Conservation (phyloP, 768 basidiomycete species). For the Amanita molliuscula region DNA sequence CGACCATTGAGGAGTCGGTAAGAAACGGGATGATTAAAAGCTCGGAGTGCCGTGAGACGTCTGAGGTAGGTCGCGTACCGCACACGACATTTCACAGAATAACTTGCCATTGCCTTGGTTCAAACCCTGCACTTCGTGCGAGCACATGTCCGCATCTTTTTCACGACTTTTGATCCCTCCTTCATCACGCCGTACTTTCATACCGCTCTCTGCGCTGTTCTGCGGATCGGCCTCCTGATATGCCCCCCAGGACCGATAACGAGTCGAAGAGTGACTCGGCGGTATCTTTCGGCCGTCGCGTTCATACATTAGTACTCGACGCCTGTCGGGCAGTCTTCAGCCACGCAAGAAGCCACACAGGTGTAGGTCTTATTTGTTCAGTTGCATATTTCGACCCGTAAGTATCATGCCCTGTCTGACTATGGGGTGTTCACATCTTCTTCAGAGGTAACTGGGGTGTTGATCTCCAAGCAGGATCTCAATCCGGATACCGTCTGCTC, state of each 20-base stretch:
- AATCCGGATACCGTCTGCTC: slow-evolving; percentile 78
- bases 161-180: too few relatives aligned
- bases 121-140: not conserved
- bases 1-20: not conserved
- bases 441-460: slow-evolving; percentile 82
- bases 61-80: not conserved
- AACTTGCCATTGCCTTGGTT: not conserved
- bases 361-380: slow-evolving; percentile 78
- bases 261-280: not conserved
- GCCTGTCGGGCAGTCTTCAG: slow-evolving; percentile 24
- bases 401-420: slow-evolving; percentile 21
- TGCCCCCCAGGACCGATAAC: not conserved
- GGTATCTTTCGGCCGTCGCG: not conserved
- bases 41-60: not conserved
- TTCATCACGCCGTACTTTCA: not conserved
- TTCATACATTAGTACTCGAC: slow-evolving; percentile 13
- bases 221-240: not conserved
- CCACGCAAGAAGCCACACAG: slow-evolving; percentile 58
- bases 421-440: not conserved
- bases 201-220: not conserved
- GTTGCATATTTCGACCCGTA: slow-evolving; percentile 88
- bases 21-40: not conserved
- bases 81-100: not conserved
- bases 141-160: not conserved
- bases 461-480: slow-evolving; percentile 78